Percentiles rank a stretch among this genome's conserved stretches.
phyloP scores from a whole-genome alignment of 306 rosid genomes.

The Sicyos baderoa region DNA sequence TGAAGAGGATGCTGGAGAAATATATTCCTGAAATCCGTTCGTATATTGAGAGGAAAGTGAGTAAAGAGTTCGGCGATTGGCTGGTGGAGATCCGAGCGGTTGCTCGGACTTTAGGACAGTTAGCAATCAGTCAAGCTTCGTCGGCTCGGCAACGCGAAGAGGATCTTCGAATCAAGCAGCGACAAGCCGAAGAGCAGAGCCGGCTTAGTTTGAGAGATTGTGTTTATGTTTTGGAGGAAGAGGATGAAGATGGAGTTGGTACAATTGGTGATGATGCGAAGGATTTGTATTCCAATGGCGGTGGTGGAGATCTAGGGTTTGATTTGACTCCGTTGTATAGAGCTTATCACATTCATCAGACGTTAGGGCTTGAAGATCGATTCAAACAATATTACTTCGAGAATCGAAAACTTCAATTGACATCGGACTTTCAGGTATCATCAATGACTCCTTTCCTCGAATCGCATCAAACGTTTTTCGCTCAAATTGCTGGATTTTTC shows the following conservation, averaged over 20 bases:
- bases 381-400: conserved; percentile 86
- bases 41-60: conserved; percentile 76
- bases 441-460: conserved; percentile 98
- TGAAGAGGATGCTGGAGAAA: conserved; percentile 83
- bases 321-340: conserved; percentile 85
- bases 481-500: conserved; percentile 93
- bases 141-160: conserved; percentile 94
- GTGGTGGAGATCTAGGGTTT: conserved; percentile 54
- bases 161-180: conserved; percentile 94
- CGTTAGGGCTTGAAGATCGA: conserved; percentile 83
- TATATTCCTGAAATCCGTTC: conserved; percentile 90
- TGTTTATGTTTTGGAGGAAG: conserved; percentile 80
- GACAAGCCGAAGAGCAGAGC: conserved; percentile 99
- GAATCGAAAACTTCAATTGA: conserved; percentile 87
- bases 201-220: conserved; percentile 89
- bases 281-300: conserved; percentile 39
- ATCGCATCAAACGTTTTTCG: conserved; percentile 93
- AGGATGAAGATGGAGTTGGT: conserved; percentile 60
- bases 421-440: conserved; percentile 96
- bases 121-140: conserved; percentile 90
- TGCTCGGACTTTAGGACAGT: conserved; percentile 82
- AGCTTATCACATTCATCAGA: conserved; percentile 82
- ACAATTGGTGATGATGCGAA: conserved; percentile 32
- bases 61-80: conserved; percentile 92
- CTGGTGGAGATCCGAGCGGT: conserved; percentile 92